phyloP scores from a whole-genome alignment of 371 early-diverging fungal species.

The Phascolomyces articulosus region DNA sequence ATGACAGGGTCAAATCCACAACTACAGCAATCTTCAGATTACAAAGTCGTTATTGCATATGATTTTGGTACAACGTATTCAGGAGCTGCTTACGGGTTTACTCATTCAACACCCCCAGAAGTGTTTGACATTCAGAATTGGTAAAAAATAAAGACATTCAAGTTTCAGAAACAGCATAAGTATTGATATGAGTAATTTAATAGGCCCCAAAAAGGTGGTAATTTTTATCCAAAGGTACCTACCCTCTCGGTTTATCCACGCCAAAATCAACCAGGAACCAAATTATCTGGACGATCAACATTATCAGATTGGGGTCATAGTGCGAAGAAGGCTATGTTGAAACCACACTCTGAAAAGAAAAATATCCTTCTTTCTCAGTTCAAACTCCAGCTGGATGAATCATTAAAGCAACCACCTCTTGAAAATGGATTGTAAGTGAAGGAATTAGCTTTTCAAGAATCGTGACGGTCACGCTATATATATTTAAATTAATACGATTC shows the following conservation, averaged over 20 bases:
- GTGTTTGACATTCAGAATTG: conserved; percentile 60
- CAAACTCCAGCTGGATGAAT: conserved; percentile 57
- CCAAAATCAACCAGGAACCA: neutral
- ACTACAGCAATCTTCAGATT: conserved; percentile 12
- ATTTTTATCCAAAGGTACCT: conserved; percentile 58
- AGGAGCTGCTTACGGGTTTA: conserved; percentile 63
- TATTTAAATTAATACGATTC: too few relatives aligned
- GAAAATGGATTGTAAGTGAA: conserved; percentile 38
- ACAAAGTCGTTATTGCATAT: conserved; percentile 51
- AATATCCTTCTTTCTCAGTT: conserved; percentile 53
- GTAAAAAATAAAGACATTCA: conserved; percentile 18
- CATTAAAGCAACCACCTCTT: conserved; percentile 37
- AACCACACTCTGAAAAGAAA: conserved; percentile 54
- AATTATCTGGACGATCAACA: conserved; percentile 15
- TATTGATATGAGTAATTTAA: neutral
- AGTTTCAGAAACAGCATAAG: neutral
- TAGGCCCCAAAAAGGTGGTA: conserved; percentile 59
- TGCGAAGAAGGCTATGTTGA: conserved; percentile 51
- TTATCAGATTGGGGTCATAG: conserved; percentile 57
- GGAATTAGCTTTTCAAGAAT: too few relatives aligned
- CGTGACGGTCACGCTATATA: too few relatives aligned
- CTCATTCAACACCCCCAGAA: conserved; percentile 48
- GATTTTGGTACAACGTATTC: conserved; percentile 58
- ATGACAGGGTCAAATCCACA: conserved; percentile 1
- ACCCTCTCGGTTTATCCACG: conserved; percentile 44